Percentiles rank a stretch among this genome's conserved stretches.
Evolutionary conservation across 495 filamentous ascomycete genomes (phyloP).

Genomic region (Daldinia decipiens): DNA sequence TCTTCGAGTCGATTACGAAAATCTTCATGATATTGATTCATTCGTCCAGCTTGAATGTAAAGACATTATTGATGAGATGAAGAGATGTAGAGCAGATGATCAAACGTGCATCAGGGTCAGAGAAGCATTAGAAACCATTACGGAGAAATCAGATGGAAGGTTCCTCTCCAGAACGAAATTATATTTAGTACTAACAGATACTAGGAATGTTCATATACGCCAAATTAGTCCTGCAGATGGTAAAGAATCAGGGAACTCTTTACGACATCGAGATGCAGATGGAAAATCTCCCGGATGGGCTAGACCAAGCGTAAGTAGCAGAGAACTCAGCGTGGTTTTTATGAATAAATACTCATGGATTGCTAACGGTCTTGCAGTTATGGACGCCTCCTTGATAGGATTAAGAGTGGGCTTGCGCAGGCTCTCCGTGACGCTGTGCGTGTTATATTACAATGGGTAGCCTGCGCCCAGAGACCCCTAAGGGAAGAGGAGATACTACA

Average conservation of each 20-base stretch:
- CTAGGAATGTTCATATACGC: slow-evolving; percentile 36
- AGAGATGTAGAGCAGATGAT: slow-evolving; percentile 9
- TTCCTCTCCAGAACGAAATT: background rate
- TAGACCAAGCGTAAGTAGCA: slow-evolving; percentile 26
- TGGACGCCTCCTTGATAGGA: slow-evolving; percentile 27
- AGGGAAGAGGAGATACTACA: slow-evolving; percentile 34
- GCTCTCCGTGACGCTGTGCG: slow-evolving; percentile 4
- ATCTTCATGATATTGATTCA: slow-evolving; percentile 18
- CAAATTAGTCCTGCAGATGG: slow-evolving; percentile 24
- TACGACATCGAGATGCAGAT: slow-evolving; percentile 24
- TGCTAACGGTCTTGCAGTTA: slow-evolving; percentile 16
- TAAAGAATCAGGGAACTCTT: slow-evolving; percentile 16
- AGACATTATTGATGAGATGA: slow-evolving; percentile 13
- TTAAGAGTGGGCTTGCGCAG: background rate
- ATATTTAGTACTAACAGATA: slow-evolving; percentile 12
- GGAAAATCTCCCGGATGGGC: slow-evolving; percentile 26
- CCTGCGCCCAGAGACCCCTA: slow-evolving; percentile 30
- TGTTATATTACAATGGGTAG: slow-evolving; percentile 27
- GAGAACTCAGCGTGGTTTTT: background rate
- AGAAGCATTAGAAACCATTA: slow-evolving; percentile 4
- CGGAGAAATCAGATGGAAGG: slow-evolving; percentile 17
- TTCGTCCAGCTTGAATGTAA: slow-evolving; percentile 26
- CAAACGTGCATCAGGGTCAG: slow-evolving; percentile 14
- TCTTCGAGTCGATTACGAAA: slow-evolving; percentile 21
- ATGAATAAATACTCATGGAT: background rate